Percentiles rank a stretch among this genome's conserved stretches.
phyloP scores from a whole-genome alignment of 345 rosid genomes.

The Populus davidiana region DNA sequence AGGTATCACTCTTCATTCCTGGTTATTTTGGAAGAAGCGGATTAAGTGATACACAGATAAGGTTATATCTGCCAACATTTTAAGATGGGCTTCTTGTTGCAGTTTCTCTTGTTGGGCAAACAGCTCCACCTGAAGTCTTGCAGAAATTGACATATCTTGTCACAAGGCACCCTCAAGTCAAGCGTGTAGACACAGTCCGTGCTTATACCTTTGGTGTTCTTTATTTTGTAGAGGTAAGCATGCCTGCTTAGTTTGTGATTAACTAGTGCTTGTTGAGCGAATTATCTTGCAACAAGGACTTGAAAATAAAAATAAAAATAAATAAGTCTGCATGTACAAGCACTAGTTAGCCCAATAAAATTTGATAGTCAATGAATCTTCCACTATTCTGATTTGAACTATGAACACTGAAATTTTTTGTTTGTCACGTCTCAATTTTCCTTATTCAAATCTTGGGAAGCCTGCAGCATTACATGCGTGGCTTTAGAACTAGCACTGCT shows the following conservation, averaged over 20 bases:
- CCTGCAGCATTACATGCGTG: not conserved
- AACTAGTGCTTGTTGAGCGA: not conserved
- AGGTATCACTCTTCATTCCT: constrained; percentile 31
- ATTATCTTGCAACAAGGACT: not conserved
- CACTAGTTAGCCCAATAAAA: too few species aligned
- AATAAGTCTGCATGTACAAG: too few species aligned
- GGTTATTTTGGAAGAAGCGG: not conserved
- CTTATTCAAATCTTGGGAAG: not conserved
- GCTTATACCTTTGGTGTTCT: constrained; percentile 93
- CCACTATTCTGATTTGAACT: not conserved
- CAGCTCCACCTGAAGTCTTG: constrained; percentile 79
- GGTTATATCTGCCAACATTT: not conserved
- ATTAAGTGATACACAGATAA: not conserved
- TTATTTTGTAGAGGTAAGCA: constrained; percentile 73
- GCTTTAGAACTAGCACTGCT: not conserved
- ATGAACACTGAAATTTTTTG: not conserved
- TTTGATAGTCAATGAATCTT: not conserved
- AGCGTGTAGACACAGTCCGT: constrained; percentile 84
- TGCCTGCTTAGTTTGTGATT: not conserved
- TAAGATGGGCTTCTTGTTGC: constrained; percentile 17
- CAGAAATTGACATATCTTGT: constrained; percentile 80
- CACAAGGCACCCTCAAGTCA: constrained; percentile 62
- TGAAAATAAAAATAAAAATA: too few species aligned
- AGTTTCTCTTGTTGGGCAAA: constrained; percentile 86
- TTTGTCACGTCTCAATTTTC: not conserved